Evolutionary conservation across 2,329 filamentous ascomycete species (phyloP).

Genomic region (Onygenales sp.): DNA sequence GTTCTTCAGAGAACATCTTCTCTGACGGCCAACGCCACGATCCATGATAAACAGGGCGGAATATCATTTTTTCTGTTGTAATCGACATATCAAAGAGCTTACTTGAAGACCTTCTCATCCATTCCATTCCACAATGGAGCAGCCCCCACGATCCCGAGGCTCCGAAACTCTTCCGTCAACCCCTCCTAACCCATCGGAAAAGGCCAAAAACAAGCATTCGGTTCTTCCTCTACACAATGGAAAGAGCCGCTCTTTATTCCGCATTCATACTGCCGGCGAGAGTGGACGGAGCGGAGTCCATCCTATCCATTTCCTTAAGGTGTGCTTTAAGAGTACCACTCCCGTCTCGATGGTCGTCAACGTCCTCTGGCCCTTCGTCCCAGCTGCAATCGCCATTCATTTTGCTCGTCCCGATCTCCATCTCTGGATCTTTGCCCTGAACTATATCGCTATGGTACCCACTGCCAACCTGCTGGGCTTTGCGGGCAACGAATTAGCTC

Average conservation of each 20-base stretch:
- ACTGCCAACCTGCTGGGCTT: constrained; percentile 69
- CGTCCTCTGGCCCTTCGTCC: constrained; percentile 65
- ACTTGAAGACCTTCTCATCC: not conserved
- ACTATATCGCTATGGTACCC: constrained; percentile 69
- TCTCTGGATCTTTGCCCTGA: constrained; percentile 57
- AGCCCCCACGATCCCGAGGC: not conserved
- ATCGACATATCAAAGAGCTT: not conserved
- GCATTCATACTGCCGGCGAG: constrained; percentile 45
- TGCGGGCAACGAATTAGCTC: constrained; percentile 59
- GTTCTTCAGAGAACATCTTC: not conserved
- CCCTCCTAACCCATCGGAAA: not conserved
- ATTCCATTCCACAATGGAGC: not conserved
- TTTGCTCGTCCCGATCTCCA: constrained; percentile 48
- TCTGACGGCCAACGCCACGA: not conserved
- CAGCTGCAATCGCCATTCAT: constrained; percentile 58
- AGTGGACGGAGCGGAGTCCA: constrained; percentile 59
- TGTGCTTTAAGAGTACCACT: constrained; percentile 56
- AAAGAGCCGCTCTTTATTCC: constrained; percentile 21
- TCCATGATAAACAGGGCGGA: too few species aligned
- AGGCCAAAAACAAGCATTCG: not conserved
- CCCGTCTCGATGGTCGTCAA: constrained; percentile 57
- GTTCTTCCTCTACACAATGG: constrained; percentile 17
- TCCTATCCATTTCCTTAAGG: constrained; percentile 52
- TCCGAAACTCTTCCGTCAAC: not conserved
- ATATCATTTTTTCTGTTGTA: not conserved